Percentiles rank a stretch among this genome's conserved stretches.
phyloP scores from a whole-genome alignment of 257 asterid genomes.

The Anisodus acutangulus region DNA sequence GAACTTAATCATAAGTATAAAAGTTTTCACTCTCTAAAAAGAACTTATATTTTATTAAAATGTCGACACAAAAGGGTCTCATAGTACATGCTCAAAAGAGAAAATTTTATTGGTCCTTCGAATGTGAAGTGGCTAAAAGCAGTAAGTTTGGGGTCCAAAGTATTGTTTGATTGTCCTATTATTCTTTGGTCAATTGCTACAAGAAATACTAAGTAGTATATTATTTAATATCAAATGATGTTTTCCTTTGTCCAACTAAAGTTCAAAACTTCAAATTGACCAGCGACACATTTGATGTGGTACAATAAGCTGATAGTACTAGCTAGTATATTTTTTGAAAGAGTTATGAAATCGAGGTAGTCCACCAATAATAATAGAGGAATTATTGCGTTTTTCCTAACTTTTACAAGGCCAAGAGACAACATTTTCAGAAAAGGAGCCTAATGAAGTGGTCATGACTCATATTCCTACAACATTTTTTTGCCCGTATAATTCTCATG shows the following conservation, averaged over 20 bases:
- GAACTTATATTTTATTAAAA: too few species aligned
- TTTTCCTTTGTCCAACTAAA: neutral
- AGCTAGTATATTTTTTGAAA: neutral
- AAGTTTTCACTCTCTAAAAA: too few species aligned
- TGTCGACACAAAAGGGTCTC: too few species aligned
- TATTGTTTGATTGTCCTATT: neutral
- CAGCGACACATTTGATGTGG: neutral
- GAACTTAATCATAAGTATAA: too few species aligned
- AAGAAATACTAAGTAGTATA: neutral
- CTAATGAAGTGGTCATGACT: neutral
- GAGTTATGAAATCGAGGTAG: neutral
- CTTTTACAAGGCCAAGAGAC: constrained; percentile 14
- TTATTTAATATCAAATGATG: neutral
- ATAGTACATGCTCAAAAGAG: too few species aligned
- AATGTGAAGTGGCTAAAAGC: neutral
- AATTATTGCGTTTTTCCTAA: constrained; percentile 6
- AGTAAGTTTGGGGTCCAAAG: constrained; percentile 8
- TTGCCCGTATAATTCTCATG: neutral
- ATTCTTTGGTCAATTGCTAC: neutral
- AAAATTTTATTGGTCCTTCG: too few species aligned
- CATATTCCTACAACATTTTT: neutral
- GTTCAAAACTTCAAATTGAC: neutral
- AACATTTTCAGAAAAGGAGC: neutral
- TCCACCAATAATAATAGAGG: neutral
- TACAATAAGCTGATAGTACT: neutral